Conservation (phyloP, 768 basidiomycete genomes). For the Auriculariales sp. region DNA sequence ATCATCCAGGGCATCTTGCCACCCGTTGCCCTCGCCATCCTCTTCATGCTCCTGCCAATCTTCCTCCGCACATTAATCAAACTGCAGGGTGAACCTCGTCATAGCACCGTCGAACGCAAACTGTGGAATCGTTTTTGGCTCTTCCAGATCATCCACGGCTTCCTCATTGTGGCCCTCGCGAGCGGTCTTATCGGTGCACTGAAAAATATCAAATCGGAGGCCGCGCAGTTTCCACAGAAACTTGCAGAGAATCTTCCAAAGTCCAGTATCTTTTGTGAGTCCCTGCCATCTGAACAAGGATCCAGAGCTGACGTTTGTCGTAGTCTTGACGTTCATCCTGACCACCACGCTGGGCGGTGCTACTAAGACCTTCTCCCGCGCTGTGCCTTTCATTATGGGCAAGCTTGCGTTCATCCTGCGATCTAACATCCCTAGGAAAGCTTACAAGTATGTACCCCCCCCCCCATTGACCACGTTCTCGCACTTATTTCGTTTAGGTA, state of each 20-base stretch:
- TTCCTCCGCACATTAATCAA: conserved; percentile 66
- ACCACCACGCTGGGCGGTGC: conserved; percentile 2
- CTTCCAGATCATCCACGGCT: conserved; percentile 59
- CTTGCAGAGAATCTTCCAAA: not conserved
- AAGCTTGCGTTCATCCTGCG: conserved; percentile 13
- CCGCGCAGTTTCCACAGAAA: not conserved
- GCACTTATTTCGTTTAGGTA: no score
- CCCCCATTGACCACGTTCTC: no score
- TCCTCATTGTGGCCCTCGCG: conserved; percentile 27
- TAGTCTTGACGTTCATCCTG: conserved; percentile 5
- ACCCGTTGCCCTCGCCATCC: conserved; percentile 73
- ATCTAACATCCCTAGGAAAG: conserved; percentile 20
- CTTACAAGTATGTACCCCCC: no score
- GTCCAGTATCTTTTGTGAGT: not conserved
- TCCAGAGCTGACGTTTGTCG: not conserved
- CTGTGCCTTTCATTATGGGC: conserved; percentile 16
- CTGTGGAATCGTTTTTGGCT: conserved; percentile 87
- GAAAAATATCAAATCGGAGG: not conserved
- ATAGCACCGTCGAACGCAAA: conserved; percentile 70
- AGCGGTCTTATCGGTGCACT: not conserved
- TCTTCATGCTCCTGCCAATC: conserved; percentile 77
- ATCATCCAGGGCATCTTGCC: conserved; percentile 85
- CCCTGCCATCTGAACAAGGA: no score
- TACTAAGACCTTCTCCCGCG: conserved; percentile 14
- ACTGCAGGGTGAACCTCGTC: conserved; percentile 84